Base-by-base conservation (phyloP, 257 asterid genomes). In the Jaltomata sinuosa region DNA sequence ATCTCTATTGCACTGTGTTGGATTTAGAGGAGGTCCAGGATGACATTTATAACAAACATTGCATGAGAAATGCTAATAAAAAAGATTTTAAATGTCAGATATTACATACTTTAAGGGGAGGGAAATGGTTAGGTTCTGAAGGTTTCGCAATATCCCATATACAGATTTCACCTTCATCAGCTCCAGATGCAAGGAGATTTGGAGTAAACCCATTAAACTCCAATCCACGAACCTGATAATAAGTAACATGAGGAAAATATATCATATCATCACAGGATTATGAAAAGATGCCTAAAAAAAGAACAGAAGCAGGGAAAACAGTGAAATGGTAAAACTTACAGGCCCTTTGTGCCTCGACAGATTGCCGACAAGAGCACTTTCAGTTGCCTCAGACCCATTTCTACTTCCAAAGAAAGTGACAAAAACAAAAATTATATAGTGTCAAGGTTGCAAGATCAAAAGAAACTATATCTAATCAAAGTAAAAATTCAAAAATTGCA, bases 161-260 rank as follows among this genome's bases (percentile, higher is more conserved):
- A 85, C 94, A 94, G 83, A 97, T 91, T 54, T 97, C 98, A 83
- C 99, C 99, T 91, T 97, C 99, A 91, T 95, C 98, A 47, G 99
- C 98, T 54, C 99, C 99, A 87, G 99, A 94, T 77, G 99, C 99
- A 87, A 97, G 94, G 89, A 91, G 93, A 84, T 92, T 89, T 55
- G 98, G 95, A 52, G 97, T 31, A 67, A 89, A 87, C 72, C 92
- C 84, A 88, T 91, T 97, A 67, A 97, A 97, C 89, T 94, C 99
- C 90, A 97, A 87, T 49, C 99, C 99, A 19, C 95, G 96, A 65
- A 97, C 98, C 99, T 96, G 89, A 81, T 84, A 50, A 68, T 45
- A 32, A 27, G 67, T 6, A 53, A 53, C 36, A 82, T 65, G 76
- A 81, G 80, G 36, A 65, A 82, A 47, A 79, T 34, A 83, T 77